Base-by-base conservation (phyloP, 306 rosid species). In the Prunus kanzakura region DNA sequence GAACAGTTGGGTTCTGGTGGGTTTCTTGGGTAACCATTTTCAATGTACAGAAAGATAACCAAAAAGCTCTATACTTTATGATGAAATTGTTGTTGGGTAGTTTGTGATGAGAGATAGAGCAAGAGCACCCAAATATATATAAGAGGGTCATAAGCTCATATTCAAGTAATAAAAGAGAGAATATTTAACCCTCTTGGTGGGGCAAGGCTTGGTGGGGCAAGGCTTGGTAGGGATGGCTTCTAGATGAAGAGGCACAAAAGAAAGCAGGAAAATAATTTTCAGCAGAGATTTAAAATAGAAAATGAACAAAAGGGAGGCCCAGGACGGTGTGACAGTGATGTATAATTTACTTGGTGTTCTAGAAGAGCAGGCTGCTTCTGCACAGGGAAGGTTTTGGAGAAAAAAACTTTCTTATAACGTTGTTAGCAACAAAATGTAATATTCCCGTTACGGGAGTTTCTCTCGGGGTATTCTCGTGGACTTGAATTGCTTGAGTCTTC, bases 361-460 rank as follows among this genome's bases (percentile, higher is more conserved):
- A 88, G 97, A 92, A 88, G 84, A 74, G 86, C 90, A 3, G 49
- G 15, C 69, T 4, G 29, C 23, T 8, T 0, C 43, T 38, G 9
- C 2, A 38, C 2, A 38, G 43, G 2, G 43, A 38, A 38, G 43
- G 9, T 38, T 38, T 38, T 38, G 9, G 9, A 1, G 0, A 32
- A 35, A 35, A 38, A 38, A 38, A 38, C 43, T 38, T 38, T 6
- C 2, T 38, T 38, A 8, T 1, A 38, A 6, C 9, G 2, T 0
- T 6, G 43, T 6, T 38, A 38, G 1, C 2, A 6, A 5, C 0
- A 35, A 35, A 5, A 35, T 1, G 0, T 35, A 0, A 35, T 5
- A 35, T 35, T 32, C 1, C 7, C 1, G 7, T 32, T 32, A 32
- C 7, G 1, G 1, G 7, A 32, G 7, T 32, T 32, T 32, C 1